Conservation (phyloP, 1,284 basidiomycete genomes). For the Irpex sp. region DNA sequence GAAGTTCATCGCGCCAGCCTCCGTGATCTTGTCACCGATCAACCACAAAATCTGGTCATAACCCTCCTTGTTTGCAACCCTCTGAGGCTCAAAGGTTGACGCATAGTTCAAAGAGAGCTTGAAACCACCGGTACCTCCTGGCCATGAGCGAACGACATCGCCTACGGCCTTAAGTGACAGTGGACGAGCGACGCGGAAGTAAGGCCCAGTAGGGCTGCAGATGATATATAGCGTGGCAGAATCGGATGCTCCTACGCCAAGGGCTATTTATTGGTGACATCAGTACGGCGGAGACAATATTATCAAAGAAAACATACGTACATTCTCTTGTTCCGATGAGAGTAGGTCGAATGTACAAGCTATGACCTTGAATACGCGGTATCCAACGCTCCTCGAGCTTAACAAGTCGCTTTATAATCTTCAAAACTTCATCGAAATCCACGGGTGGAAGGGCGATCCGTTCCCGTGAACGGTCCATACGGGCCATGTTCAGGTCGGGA, state of each 20-base stretch:
- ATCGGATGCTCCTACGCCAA: conserved; percentile 69
- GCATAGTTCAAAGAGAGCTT: conserved; percentile 75
- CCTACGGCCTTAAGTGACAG: conserved; percentile 70
- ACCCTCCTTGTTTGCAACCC: conserved; percentile 57
- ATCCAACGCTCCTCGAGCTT: conserved; percentile 73
- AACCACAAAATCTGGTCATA: conserved; percentile 72
- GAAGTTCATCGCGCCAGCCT: conserved; percentile 64
- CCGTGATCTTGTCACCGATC: conserved; percentile 36
- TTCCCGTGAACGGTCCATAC: conserved; percentile 58
- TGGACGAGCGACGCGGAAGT: conserved; percentile 64
- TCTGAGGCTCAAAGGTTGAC: conserved; percentile 63
- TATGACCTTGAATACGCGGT: conserved; percentile 62
- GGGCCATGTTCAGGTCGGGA: conserved; percentile 78
- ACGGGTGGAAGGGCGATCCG: conserved; percentile 71
- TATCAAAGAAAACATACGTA: conserved; percentile 22
- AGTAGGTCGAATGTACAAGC: conserved; percentile 79
- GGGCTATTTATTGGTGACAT: conserved; percentile 30
- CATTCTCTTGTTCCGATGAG: conserved; percentile 78
- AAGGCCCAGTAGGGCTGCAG: conserved; percentile 64
- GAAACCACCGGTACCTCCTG: conserved; percentile 69
- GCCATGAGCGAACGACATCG: conserved; percentile 77
- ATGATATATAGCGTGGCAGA: conserved; percentile 74
- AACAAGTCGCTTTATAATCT: conserved; percentile 70
- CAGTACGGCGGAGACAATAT: background rate
- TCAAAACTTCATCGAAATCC: conserved; percentile 57